Base-by-base conservation (phyloP, 2,329 filamentous ascomycete species). In the Phyllosticta capitalensis region DNA sequence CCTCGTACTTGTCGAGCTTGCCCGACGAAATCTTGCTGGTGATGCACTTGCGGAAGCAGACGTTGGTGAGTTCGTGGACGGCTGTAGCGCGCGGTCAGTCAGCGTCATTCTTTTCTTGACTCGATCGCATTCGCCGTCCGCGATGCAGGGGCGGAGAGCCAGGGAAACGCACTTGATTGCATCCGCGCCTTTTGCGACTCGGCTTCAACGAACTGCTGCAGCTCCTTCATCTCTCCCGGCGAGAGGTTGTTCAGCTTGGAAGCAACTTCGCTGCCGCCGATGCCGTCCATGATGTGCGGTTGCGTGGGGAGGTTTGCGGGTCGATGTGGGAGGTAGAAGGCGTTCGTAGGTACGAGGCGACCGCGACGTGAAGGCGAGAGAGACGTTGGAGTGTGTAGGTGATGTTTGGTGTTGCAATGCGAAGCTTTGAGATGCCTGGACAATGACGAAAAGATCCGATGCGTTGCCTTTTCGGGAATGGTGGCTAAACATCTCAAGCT, bases 31-130 rank as follows among this genome's bases (percentile, higher is more conserved):
- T 87, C 61, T 80, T 81, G 58, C 38, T 52, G 9, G 88, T 87
- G 62, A 96, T 80, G 79, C 94, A 99, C 78, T 96, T 97, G 71
- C 86, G 90, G 86, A 92, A 99, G 83, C 94, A 99, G 62, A 88
- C 83, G 68, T 94, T 88, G 51, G 84, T 84, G 38, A 88, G 76
- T 65, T 76, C 76, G 74, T 88, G 85, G 61, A 87, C 82, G n/a
- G 80, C 85, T 84, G 57, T 24, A 19, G 33, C 30, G 21, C 33
- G 30, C 24, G 28, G 55, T 19, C 26, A 68, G n/a, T 22, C 22
- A 19, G 33, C 49, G 50, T 26, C n/a, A 20, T 45, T 53, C 20
- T 81, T 48, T 30, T 21, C 1, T 10, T 21, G 7, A 1, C 22
- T 6, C n/a, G 7, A n/a, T 26, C 5, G 6, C 7, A 5, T 9